These are phyloP conservation scores for Begonia fuchsioides DNA, from an alignment of 306 rosid species.

Conservation along the genomic window DNA sequence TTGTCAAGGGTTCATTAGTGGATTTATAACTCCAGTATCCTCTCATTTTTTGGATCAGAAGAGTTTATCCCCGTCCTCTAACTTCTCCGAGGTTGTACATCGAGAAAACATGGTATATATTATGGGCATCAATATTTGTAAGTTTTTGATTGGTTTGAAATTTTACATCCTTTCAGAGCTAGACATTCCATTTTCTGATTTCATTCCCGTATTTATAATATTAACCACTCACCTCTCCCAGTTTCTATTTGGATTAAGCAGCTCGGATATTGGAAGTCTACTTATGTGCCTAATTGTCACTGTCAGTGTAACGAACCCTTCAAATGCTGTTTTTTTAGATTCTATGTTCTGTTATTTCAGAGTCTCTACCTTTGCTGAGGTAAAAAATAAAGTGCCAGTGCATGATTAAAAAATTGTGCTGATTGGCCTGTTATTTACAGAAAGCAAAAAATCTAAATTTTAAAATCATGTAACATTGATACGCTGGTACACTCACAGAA, in stretches of 20 bases:
- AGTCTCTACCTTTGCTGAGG: no score
- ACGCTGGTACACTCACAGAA: no score
- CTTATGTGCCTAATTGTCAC: constrained; percentile 17
- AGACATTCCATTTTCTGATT: no score
- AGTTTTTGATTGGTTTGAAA: no score
- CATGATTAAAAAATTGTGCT: no score
- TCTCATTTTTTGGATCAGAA: constrained; percentile 25
- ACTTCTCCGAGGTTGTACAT: constrained; percentile 30
- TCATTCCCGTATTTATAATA: neutral
- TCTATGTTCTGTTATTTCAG: no score
- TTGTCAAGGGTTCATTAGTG: constrained; percentile 14
- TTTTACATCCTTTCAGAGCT: no score
- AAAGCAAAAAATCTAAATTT: no score
- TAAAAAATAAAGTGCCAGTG: no score
- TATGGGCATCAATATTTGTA: neutral
- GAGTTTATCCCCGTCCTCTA: constrained; percentile 31
- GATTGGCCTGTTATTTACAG: no score
- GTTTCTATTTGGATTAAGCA: constrained; percentile 24
- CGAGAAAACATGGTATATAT: constrained; percentile 39
- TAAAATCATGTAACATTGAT: no score
- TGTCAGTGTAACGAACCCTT: constrained; percentile 34
- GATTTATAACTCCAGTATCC: constrained; percentile 1
- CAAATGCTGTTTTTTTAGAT: neutral
- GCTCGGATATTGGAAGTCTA: constrained; percentile 41
- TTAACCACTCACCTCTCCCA: neutral